Evolutionary conservation across 805 yeast species (phyloP).

Genomic region (Ogataea henricii): DNA sequence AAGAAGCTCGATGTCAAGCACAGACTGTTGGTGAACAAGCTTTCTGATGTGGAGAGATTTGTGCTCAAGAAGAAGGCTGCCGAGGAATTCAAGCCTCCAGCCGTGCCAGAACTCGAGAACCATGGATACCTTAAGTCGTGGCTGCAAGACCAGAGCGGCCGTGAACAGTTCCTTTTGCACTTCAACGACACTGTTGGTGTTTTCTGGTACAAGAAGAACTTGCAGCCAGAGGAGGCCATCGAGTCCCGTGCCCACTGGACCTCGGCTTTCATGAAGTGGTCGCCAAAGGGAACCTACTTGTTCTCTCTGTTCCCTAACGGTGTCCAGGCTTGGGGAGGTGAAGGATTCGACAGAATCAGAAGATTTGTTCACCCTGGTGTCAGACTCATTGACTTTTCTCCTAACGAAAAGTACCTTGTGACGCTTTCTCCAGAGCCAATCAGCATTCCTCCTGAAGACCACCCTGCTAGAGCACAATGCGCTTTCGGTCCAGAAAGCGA

Average conservation of each 20-base stretch:
- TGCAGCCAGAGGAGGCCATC: conserved; percentile 72
- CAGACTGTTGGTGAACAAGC: conserved; percentile 78
- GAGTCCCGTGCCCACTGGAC: conserved; percentile 87
- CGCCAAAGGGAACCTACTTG: conserved; percentile 89
- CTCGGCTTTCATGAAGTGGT: conserved; percentile 81
- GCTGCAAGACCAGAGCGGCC: conserved; percentile 84
- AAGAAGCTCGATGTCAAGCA: conserved; percentile 94
- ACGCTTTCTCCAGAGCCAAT: conserved; percentile 89
- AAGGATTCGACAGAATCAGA: conserved; percentile 66
- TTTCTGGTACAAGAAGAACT: conserved; percentile 76
- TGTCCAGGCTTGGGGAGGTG: conserved; percentile 95
- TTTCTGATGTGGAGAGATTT: conserved; percentile 79
- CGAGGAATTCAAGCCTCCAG: conserved; percentile 70
- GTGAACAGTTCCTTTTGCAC: conserved; percentile 88
- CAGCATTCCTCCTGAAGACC: conserved; percentile 62
- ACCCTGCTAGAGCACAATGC: conserved; percentile 64
- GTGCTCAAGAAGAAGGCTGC: conserved; percentile 64
- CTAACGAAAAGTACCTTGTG: conserved; percentile 85
- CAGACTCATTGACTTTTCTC: conserved; percentile 87
- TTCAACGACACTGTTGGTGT: conserved; percentile 79
- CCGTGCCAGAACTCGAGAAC: conserved; percentile 67
- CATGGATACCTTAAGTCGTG: conserved; percentile 85
- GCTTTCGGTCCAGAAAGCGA: conserved; percentile 87
- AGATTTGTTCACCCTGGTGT: conserved; percentile 89
- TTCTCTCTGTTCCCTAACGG: conserved; percentile 92